Evolutionary conservation across 306 rosid species (phyloP).

Genomic region (Styphnolobium japonicum): DNA sequence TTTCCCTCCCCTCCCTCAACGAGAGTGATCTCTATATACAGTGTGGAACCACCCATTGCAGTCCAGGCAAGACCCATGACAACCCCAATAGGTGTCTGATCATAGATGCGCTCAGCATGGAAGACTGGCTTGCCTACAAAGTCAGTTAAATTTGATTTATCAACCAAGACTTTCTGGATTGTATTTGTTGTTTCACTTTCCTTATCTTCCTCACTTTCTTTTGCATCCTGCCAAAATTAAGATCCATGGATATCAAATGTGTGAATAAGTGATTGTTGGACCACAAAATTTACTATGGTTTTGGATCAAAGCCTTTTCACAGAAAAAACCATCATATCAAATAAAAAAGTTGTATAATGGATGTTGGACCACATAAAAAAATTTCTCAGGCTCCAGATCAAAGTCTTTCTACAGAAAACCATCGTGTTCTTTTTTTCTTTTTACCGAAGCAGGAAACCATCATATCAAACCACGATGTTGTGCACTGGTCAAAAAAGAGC

Average conservation of each 20-base stretch:
- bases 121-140: slow-evolving; percentile 97
- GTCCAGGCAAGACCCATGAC: slow-evolving; percentile 99
- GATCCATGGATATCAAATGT: slow-evolving; percentile 11
- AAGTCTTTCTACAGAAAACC: neutral
- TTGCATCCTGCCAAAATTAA: slow-evolving; percentile 51
- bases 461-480: neutral
- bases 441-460: neutral
- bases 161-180: slow-evolving; percentile 57
- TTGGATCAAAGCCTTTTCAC: neutral
- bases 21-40: slow-evolving; percentile 81
- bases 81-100: slow-evolving; percentile 85
- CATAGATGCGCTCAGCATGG: slow-evolving; percentile 92
- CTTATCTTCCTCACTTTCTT: slow-evolving; percentile 35
- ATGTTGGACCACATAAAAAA: neutral
- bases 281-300: neutral
- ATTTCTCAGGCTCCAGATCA: slow-evolving; percentile 1
- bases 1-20: slow-evolving; percentile 91
- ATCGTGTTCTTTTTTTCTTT: neutral
- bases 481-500: neutral
- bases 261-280: neutral
- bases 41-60: slow-evolving; percentile 97
- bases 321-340: neutral
- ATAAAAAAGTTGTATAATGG: neutral
- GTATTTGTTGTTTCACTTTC: slow-evolving; percentile 41
- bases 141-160: slow-evolving; percentile 57